Base-by-base conservation (phyloP, 129 eudicot genomes). In the Pulicaria dysenterica region DNA sequence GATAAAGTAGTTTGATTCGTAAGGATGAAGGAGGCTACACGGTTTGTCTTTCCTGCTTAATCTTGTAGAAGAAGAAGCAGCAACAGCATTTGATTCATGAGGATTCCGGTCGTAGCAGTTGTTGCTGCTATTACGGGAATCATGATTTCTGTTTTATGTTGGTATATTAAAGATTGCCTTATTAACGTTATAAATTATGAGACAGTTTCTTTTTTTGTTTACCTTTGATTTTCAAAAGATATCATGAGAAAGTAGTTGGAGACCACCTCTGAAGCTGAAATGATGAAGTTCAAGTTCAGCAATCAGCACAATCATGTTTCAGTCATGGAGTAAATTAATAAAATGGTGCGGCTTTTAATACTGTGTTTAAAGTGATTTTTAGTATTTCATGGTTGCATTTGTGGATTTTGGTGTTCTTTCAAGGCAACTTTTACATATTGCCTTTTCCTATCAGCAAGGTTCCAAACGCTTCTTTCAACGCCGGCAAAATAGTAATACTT, bases 21-120 rank as follows among this genome's bases (percentile, higher is more conserved):
- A 51, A n/a, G 51, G 73, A 44, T 55, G 49, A 56, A 75, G 73
- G 65, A 75, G 73, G 66, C 67, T 74, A 11, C 9, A 19, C 38
- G 4, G 15, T n/a, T 17, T 41, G 13, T 10, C 15, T 41, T 17
- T 38, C 16, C 8, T 67, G 5, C 17, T 60, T 15, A 7, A n/a
- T 60, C n/a, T 4, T 47, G 65, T 43, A 17, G 41, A 16, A 49
- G 65, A 19, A 17, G 41, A 16, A 49, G 37, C 3, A 41, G 62
- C 53, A 49, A 15, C 3, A 41, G 62, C 53, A 11, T 54, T 69
- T 70, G 51, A 9, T 54, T 4, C 42, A 6, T 42, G 42, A 54
- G 41, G 57, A 43, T 42, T 71, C 31, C 40, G 5, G 36, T 14
- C 54, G 2, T 49, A 16, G 40, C 63, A n/a, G 16, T 12, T 50